Percentiles rank a stretch among this genome's conserved stretches.
These are phyloP conservation scores for Ophiobolus disseminans DNA, from an alignment of 2,329 filamentous ascomycete species.

Conservation along the genomic window DNA sequence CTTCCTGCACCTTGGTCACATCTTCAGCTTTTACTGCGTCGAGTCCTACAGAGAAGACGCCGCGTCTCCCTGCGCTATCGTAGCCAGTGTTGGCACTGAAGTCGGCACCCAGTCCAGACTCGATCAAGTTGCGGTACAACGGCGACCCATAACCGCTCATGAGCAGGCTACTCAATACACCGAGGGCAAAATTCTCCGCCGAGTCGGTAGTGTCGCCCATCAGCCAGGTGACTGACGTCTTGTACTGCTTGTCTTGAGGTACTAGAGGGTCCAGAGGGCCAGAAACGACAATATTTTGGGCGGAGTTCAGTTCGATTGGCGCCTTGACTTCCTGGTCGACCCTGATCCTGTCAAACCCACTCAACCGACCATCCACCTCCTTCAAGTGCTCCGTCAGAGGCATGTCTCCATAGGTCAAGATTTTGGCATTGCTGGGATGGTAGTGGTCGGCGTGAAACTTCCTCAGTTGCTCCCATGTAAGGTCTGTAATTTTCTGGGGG, in stretches of 20 bases:
- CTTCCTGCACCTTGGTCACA: slow-evolving; percentile 76
- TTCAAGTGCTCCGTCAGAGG: slow-evolving; percentile 80
- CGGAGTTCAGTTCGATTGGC: slow-evolving; percentile 75
- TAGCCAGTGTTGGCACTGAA: slow-evolving; percentile 96
- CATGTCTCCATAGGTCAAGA: slow-evolving; percentile 96
- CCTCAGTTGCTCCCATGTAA: slow-evolving; percentile 88
- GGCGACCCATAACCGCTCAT: slow-evolving; percentile 96
- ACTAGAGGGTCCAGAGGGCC: slow-evolving; percentile 89
- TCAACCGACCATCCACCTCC: slow-evolving; percentile 77
- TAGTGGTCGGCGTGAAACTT: slow-evolving; percentile 93
- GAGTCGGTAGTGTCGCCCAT: slow-evolving; percentile 83
- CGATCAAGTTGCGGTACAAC: slow-evolving; percentile 85
- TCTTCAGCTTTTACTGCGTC: slow-evolving; percentile 87
- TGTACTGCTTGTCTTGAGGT: slow-evolving; percentile 84
- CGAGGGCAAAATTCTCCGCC: slow-evolving; percentile 85
- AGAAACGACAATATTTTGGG: slow-evolving; percentile 72
- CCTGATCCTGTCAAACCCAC: slow-evolving; percentile 72
- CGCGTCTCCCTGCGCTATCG: slow-evolving; percentile 76
- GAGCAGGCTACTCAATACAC: slow-evolving; percentile 80
- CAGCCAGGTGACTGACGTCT: slow-evolving; percentile 93
- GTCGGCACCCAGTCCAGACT: slow-evolving; percentile 87
- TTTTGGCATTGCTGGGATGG: slow-evolving; percentile 95
- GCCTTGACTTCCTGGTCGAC: slow-evolving; percentile 76
- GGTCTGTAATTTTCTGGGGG: slow-evolving; percentile 92
- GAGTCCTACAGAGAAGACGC: slow-evolving; percentile 88